phyloP scores from a whole-genome alignment of 371 early-diverging fungal genomes.

The Dichotomocladium elegans region DNA sequence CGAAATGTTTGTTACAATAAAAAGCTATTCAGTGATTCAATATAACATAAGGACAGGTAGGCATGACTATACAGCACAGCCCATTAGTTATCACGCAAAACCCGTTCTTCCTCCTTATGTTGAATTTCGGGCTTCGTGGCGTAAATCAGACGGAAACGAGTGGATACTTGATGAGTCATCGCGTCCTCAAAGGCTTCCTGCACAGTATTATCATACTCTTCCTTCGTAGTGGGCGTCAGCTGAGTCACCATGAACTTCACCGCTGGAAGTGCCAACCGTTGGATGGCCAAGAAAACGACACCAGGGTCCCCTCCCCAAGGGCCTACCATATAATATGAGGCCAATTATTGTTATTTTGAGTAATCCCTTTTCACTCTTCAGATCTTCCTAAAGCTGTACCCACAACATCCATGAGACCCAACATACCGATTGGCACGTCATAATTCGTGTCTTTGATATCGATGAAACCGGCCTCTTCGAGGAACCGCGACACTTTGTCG shows the following conservation, averaged over 20 bases:
- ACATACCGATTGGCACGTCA: conserved; percentile 37
- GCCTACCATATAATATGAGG: conserved; percentile 6
- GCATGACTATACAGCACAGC: too few relatives aligned
- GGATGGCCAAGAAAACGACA: conserved; percentile 29
- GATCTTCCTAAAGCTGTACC: too few relatives aligned
- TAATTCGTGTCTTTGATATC: conserved; percentile 23
- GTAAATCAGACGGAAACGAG: conserved; percentile 31
- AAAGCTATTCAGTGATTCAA: too few relatives aligned
- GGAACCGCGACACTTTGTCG: conserved; percentile 24
- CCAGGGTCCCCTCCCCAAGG: conserved; percentile 36
- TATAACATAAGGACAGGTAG: too few relatives aligned
- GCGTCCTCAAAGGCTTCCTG: conserved; percentile 24
- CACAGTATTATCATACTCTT: conserved; percentile 18
- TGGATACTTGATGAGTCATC: conserved; percentile 10
- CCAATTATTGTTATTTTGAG: background rate
- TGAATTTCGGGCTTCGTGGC: conserved; percentile 7
- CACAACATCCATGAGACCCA: background rate
- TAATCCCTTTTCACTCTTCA: too few relatives aligned
- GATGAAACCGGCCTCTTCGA: conserved; percentile 21
- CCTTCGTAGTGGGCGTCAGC: conserved; percentile 8
- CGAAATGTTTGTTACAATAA: too few relatives aligned
- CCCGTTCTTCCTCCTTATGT: too few relatives aligned
- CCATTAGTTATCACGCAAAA: too few relatives aligned
- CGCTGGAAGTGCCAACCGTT: conserved; percentile 33
- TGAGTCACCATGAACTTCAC: conserved; percentile 36